These are phyloP conservation scores for Coelastrella sp. DNA, from an alignment of 139 green algal species.

Conservation along the genomic window DNA sequence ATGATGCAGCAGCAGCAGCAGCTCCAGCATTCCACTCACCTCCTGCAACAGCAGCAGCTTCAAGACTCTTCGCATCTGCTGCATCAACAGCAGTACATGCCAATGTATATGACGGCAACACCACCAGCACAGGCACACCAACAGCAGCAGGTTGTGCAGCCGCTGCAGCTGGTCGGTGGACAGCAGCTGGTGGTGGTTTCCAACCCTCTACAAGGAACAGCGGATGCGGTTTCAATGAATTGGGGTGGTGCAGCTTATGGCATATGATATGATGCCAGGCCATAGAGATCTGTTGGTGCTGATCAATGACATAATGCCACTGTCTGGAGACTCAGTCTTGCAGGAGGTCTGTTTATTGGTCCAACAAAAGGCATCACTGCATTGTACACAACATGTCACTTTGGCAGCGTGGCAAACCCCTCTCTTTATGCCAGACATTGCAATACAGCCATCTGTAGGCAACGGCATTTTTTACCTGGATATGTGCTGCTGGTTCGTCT, in stretches of 20 bases:
- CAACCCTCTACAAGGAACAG: not conserved
- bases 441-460: too few species aligned
- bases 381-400: too few species aligned
- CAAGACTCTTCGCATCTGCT: too few species aligned
- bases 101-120: not conserved
- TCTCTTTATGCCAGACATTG: too few species aligned
- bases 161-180: not conserved
- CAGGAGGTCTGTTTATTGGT: too few species aligned
- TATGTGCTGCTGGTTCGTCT: too few species aligned
- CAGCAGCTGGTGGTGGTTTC: not conserved
- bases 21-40: not conserved
- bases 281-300: too few species aligned
- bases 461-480: too few species aligned
- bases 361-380: too few species aligned
- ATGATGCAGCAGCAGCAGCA: constrained; percentile 1
- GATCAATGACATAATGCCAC: too few species aligned
- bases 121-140: not conserved
- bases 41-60: not conserved
- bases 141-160: not conserved
- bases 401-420: too few species aligned
- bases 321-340: too few species aligned
- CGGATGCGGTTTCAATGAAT: not conserved
- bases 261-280: not conserved
- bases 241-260: not conserved
- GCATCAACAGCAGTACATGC: constrained; percentile 6